Percentiles rank a stretch among this genome's conserved stretches.
phyloP scores from a whole-genome alignment of 495 filamentous ascomycete genomes.

The Chaetomium tenue region DNA sequence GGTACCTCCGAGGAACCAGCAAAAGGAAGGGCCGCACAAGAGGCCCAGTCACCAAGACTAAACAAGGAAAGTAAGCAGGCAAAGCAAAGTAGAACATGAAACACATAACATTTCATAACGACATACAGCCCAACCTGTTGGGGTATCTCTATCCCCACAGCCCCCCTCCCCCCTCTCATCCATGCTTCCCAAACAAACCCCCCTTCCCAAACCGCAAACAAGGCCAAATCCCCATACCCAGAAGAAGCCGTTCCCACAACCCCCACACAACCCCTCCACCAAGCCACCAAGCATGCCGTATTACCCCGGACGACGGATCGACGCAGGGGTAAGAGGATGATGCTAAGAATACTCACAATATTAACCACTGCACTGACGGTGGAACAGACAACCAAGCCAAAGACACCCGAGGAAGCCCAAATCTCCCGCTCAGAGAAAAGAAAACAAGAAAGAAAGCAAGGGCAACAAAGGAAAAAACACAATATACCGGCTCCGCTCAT shows the following conservation, averaged over 20 bases:
- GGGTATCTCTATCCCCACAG: background rate
- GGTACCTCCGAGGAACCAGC: too few species aligned
- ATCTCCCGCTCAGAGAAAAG: background rate
- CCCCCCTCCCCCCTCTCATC: background rate
- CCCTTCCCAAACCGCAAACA: background rate
- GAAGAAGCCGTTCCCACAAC: background rate
- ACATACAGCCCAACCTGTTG: conserved; percentile 4
- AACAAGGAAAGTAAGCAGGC: too few species aligned
- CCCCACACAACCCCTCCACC: background rate
- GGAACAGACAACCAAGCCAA: background rate
- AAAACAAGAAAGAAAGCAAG: background rate
- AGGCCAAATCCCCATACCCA: background rate
- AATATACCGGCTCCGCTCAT: background rate
- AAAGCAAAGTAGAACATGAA: background rate
- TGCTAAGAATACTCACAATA: conserved; percentile 4
- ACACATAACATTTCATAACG: conserved; percentile 11
- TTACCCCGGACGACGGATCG: conserved; percentile 5
- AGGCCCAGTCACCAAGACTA: too few species aligned
- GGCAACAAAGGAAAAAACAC: background rate
- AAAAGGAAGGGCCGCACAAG: too few species aligned
- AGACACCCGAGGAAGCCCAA: background rate
- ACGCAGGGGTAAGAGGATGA: conserved; percentile 17
- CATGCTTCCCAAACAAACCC: background rate
- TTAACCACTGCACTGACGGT: background rate
- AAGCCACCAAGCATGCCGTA: background rate